Base-by-base conservation (phyloP, 1,139 yeast species). In the Hansenula lynferdii region DNA sequence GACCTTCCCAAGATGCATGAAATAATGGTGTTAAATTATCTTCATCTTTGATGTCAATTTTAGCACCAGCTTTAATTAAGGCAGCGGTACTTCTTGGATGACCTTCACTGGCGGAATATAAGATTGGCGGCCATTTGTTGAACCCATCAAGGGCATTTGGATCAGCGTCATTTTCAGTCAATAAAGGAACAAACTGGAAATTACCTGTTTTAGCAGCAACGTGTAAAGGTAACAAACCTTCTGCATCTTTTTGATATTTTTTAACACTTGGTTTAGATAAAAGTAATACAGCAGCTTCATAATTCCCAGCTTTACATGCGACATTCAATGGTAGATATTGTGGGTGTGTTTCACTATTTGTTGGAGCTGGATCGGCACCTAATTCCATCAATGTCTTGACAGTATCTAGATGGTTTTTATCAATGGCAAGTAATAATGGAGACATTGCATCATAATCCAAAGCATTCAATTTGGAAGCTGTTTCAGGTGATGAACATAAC, bases 1-100 rank as follows among this genome's bases (percentile, higher is more conserved):
- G 92, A 14, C 98, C 97, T 58, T 90, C 97, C 75, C 95, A 86
- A 22, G 90, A 85, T 34, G 97, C 92, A 57, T 90, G 86, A 57
- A 85, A 92, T 35, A 90, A 64, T 0, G 96, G 96, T 41, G 84
- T 77, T 50, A 75, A 76, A 3, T 92, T 87, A 48, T 87, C 87
- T 44, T 83, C 95, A 60, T 92, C 98, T n/a, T 77, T 69, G 16
- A 84, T 60, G 44, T 77, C 75, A 39, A 83, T 70, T 42, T 77
- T 74, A 0, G 97, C 96, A 5, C 92, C 89, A 40, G 70, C 75
- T 25, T 75, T 74, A 14, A 92, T 73, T 40, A 92, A 69, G 36
- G 79, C 86, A 44, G 72, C 72, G 0, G 95, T 83, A 2, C 95
- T 79, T 34, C 70, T 64, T 5, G 72, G 73, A 57, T 85, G 89